phyloP scores from a whole-genome alignment of 345 rosid genomes.

The Eucalyptus erythrocorys region DNA sequence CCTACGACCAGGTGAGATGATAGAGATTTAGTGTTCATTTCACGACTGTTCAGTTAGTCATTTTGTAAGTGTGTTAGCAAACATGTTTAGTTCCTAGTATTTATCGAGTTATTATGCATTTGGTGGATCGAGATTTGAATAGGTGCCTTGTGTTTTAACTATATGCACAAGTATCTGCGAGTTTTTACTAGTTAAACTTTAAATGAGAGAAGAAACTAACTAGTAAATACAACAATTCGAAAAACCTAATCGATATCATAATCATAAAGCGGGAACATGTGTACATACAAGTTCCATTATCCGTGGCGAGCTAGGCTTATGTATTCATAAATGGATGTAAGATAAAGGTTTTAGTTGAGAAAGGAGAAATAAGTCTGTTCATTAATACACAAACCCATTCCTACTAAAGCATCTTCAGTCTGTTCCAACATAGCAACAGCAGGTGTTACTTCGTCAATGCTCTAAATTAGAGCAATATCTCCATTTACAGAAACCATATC shows the following conservation, averaged over 20 bases:
- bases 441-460: background rate
- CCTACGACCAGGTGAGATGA: background rate
- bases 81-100: background rate
- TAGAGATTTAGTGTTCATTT: background rate
- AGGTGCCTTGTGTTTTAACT: background rate
- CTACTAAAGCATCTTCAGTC: background rate
- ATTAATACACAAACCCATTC: background rate
- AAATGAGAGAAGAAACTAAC: background rate
- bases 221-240: background rate
- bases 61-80: background rate
- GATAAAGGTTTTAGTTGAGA: background rate
- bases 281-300: background rate
- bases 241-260: background rate
- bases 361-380: background rate
- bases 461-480: background rate
- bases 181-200: background rate
- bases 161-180: background rate
- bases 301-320: background rate
- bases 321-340: background rate
- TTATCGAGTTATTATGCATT: background rate
- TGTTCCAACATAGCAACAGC: background rate
- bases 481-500: background rate
- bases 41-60: background rate
- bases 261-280: background rate
- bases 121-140: background rate